These are phyloP conservation scores for Tricladium varicosporioides DNA, from an alignment of 2,329 filamentous ascomycete genomes.

Conservation along the genomic window DNA sequence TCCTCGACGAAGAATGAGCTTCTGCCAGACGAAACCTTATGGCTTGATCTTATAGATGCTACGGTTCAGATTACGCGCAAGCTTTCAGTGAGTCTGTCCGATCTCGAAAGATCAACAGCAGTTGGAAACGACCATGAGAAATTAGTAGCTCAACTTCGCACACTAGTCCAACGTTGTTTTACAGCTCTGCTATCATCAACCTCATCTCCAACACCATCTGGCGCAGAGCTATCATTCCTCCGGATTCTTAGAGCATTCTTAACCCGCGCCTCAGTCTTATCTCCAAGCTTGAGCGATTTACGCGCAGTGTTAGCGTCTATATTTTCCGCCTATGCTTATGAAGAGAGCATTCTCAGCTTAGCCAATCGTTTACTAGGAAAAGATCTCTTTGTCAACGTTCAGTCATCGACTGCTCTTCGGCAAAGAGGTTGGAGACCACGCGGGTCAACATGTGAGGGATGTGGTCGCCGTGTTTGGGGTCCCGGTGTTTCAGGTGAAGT, in stretches of 20 bases:
- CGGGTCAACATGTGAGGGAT: conserved; percentile 84
- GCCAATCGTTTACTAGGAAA: conserved; percentile 85
- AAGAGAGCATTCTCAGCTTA: conserved; percentile 82
- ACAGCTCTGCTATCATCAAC: conserved; percentile 80
- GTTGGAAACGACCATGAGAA: conserved; percentile 52
- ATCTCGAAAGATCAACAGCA: conserved; percentile 28
- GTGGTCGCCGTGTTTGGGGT: conserved; percentile 81
- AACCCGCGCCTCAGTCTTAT: conserved; percentile 73
- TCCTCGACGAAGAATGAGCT: conserved; percentile 42
- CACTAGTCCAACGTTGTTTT: conserved; percentile 85
- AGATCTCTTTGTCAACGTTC: conserved; percentile 82
- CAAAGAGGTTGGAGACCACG: conserved; percentile 87
- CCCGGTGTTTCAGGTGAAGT: conserved; percentile 75
- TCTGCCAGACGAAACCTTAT: conserved; percentile 53
- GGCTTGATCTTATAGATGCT: conserved; percentile 60
- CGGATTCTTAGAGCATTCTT: conserved; percentile 88
- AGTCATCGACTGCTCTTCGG: conserved; percentile 69
- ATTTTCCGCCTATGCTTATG: conserved; percentile 93
- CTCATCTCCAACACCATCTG: conserved; percentile 42
- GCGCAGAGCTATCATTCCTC: conserved; percentile 72
- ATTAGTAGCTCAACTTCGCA: conserved; percentile 67
- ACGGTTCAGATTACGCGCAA: conserved; percentile 63
- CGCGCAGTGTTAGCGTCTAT: conserved; percentile 83
- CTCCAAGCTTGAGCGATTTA: conserved; percentile 83
- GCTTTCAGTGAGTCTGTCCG: conserved; percentile 55